Percentiles rank a stretch among this genome's conserved stretches.
These are phyloP conservation scores for Nectriaceae sp. DNA, from an alignment of 2,329 filamentous ascomycete species.

Conservation along the genomic window DNA sequence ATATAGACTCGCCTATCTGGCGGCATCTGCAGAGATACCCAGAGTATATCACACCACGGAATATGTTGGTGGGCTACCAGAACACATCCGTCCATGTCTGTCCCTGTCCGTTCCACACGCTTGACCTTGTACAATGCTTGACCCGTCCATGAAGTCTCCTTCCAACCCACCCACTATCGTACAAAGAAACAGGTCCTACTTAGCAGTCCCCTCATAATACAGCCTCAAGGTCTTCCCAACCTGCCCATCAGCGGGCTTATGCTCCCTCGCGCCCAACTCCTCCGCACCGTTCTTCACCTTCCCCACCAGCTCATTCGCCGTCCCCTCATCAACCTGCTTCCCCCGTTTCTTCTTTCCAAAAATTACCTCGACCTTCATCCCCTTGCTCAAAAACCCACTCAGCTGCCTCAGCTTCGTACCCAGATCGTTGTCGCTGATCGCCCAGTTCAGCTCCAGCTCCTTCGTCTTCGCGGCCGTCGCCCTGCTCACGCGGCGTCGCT, in stretches of 20 bases:
- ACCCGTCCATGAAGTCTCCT: background rate
- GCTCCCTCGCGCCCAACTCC: slow-evolving; percentile 43
- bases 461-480: slow-evolving; percentile 55
- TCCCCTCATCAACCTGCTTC: slow-evolving; percentile 58
- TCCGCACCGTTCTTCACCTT: slow-evolving; percentile 38
- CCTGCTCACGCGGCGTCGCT: slow-evolving; percentile 46
- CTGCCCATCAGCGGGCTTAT: slow-evolving; percentile 46
- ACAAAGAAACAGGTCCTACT: background rate
- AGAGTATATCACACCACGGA: slow-evolving; percentile 19
- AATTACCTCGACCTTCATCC: slow-evolving; percentile 72
- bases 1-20: slow-evolving; percentile 20
- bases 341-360: slow-evolving; percentile 67
- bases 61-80: background rate
- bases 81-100: no score
- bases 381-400: slow-evolving; percentile 70
- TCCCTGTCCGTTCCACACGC: background rate
- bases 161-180: no score
- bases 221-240: slow-evolving; percentile 46
- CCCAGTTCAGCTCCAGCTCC: slow-evolving; percentile 89
- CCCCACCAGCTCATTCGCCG: slow-evolving; percentile 60
- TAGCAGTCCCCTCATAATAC: slow-evolving; percentile 40
- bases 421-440: slow-evolving; percentile 76
- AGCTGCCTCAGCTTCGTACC: slow-evolving; percentile 69
- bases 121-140: no score
- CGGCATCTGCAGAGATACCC: slow-evolving; percentile 17